Evolutionary conservation across 345 rosid genomes (phyloP), one percentile per base, ranked within the genome.

Genomic region (Citrus inodora): DNA sequence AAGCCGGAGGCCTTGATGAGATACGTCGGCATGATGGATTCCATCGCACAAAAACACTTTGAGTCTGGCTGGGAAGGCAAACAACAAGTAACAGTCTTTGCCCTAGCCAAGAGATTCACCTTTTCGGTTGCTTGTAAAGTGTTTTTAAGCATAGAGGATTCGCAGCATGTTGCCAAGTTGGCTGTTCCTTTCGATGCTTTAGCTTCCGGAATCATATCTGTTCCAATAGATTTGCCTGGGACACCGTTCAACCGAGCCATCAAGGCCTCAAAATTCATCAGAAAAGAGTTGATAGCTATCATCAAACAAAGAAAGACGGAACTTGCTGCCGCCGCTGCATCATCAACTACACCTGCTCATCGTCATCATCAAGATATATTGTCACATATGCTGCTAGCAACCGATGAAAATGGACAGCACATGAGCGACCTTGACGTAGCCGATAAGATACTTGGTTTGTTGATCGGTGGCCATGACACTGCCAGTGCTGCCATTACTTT

Each of bases 381-480:
- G 77, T 63, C 83, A 48, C 84, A 79, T 24, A 84, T 84, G 85
- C 67, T 84, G 24, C 72, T 63, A 30, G 78, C 85, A 48, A 38
- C 71, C 7, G 83, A 81, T 32, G 80, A 80, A 16, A 58, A 67
- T 17, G 87, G 87, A 28, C 40, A 70, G 69, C 73, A 38, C 79
- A 80, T 74, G 86, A 80, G n/a, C n/a, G 86, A 83, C 25, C 6
- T 83, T 28, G 83, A 80, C 35, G 65, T 77, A 2, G 86, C 79
- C 35, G 79, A 78, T 59, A 80, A 80, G 71, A 78, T 80, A 65
- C 77, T 80, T 7, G 83, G 83, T 4, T 75, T 83, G 46, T 63
- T 80, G 24, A 78, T 83, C 5, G 83, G 83, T 8, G 81, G 86
- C 19, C 86, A 83, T 60, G 86, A 83, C 66, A 83, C 86, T 4